Evolutionary conservation across 345 rosid genomes (phyloP).

Genomic region (Salix viminalis): DNA sequence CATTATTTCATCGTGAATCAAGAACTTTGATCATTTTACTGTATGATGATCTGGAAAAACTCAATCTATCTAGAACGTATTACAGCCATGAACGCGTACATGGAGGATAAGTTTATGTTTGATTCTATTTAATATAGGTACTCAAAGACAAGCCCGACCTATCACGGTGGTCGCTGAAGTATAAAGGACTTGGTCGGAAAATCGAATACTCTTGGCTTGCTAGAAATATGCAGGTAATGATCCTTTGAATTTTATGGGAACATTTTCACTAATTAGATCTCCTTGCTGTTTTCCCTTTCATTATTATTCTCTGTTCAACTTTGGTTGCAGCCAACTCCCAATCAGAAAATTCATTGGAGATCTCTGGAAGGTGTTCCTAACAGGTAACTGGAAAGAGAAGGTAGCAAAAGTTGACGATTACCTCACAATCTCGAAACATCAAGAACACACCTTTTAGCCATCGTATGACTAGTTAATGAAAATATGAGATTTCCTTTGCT

Average conservation of each 20-base stretch:
- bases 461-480: neutral
- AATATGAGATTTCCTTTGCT: neutral
- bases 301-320: neutral
- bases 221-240: constrained; percentile 73
- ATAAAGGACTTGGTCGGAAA: constrained; percentile 76
- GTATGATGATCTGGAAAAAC: neutral
- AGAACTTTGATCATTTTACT: too few species aligned
- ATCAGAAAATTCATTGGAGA: constrained; percentile 91
- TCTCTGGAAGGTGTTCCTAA: constrained; percentile 83
- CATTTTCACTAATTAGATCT: neutral
- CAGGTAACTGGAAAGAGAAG: constrained; percentile 35
- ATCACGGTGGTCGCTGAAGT: constrained; percentile 75
- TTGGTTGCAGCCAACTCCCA: constrained; percentile 73
- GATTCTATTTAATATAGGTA: constrained; percentile 40
- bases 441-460: neutral
- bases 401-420: neutral
- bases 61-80: neutral
- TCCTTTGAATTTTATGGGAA: neutral
- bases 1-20: neutral
- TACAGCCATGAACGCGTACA: neutral
- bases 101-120: constrained; percentile 9
- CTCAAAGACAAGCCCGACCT: constrained; percentile 70
- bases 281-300: neutral
- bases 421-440: neutral
- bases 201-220: constrained; percentile 92